Evolutionary conservation across 176 grass and related monocot genomes (phyloP), one percentile per base, ranked within the genome.

Genomic region (Oryza meridionalis): DNA sequence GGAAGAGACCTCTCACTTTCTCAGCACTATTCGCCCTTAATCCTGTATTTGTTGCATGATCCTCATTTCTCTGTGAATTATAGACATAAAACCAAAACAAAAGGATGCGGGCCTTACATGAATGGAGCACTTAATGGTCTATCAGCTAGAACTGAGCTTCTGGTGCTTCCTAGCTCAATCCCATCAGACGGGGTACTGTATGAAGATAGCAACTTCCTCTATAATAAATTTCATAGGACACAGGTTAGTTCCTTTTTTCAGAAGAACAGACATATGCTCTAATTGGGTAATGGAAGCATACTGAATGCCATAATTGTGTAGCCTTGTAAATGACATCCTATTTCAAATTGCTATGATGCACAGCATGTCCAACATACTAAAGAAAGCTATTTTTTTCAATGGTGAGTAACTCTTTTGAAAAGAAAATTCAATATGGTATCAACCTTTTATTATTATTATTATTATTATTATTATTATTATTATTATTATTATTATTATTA

Each of bases 141-240:
- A 77, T 92, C 79, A 29, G 87, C 73, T 72, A 84, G 63, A 83
- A 84, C 70, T 82, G 84, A 66, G 44, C 81, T 93, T 76, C 83
- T 87, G 25, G 73, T 82, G 71, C 69, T 84, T 72, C 67, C 91
- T 59, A 82, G 75, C 44, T 77, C 88, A 70, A 77, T 59, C 80
- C 72, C 96, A 35, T 86, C 80, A 35, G 85, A 84, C 22, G 81
- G 49, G 19, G 80, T 72, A 83, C 81, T 84, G 40, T 90, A 84
- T 61, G 81, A 81, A 24, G 89, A 90, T 70, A 98, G 62, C 81
- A 98, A 80, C 40, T 89, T 90, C 82, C 84, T 93, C 96, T 98
- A 86, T 84, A 85, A 83, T 29, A 93, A 87, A 81, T 61, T 73
- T 64, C 75, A 75, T 58, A 67, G n/a, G 42, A 64, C 32, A 66